Percentiles rank a stretch among this genome's conserved stretches.
Evolutionary conservation across 495 filamentous ascomycete genomes (phyloP).

Genomic region (Penicillium taxi): DNA sequence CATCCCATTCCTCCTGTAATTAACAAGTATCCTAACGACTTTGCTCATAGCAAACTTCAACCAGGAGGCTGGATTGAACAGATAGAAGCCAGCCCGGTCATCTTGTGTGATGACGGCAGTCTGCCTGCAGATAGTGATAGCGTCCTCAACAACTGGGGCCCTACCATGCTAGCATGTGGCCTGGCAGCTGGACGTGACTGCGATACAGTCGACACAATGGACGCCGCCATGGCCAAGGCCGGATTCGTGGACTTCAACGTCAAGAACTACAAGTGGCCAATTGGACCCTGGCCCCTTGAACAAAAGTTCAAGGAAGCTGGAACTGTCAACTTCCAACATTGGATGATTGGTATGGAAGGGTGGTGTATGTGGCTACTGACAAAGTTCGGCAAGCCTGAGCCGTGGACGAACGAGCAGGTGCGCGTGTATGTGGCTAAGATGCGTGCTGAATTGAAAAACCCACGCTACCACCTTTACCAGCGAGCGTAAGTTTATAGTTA

Average conservation of each 20-base stretch:
- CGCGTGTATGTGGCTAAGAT: conserved; percentile 7
- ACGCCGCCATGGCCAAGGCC: conserved; percentile 15
- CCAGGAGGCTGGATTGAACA: conserved; percentile 47
- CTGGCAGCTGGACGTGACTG: neutral
- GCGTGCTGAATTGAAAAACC: conserved; percentile 3
- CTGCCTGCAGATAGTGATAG: conserved; percentile 16
- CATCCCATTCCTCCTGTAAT: neutral
- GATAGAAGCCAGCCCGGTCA: conserved; percentile 36
- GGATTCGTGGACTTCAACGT: conserved; percentile 20
- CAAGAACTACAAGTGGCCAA: conserved; percentile 5
- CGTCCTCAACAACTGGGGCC: neutral
- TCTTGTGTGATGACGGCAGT: conserved; percentile 35
- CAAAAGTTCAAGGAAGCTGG: conserved; percentile 8
- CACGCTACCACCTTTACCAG: conserved; percentile 6
- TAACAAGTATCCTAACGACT: neutral
- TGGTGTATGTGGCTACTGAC: conserved; percentile 4
- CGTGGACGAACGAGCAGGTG: conserved; percentile 3
- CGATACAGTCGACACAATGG: conserved; percentile 6
- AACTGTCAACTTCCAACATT: conserved; percentile 6
- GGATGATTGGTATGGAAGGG: conserved; percentile 12
- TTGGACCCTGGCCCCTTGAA: conserved; percentile 10
- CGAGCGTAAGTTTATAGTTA: neutral
- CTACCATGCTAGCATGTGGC: neutral
- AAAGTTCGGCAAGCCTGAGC: conserved; percentile 1
- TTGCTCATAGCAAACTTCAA: neutral